Evolutionary conservation across 805 yeast species (phyloP).

Genomic region (Candida pseudofarinosa): DNA sequence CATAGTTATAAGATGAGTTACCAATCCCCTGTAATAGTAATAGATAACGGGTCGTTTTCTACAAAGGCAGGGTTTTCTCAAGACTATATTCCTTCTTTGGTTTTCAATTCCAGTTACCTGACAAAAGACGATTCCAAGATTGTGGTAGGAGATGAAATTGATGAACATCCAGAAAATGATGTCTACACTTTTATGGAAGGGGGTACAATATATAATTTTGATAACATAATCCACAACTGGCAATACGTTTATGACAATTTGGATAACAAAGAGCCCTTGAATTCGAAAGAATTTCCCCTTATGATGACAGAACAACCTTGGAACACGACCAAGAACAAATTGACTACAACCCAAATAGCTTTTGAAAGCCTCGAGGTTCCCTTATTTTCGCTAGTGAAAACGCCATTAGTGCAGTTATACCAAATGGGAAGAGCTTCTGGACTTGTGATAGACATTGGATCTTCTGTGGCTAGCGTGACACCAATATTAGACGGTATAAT

Average conservation of each 20-base stretch:
- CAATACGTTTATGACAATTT: conserved; percentile 51
- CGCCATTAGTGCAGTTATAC: conserved; percentile 73
- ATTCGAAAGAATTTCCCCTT: conserved; percentile 62
- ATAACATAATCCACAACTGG: conserved; percentile 66
- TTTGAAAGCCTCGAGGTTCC: conserved; percentile 76
- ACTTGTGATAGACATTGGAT: conserved; percentile 77
- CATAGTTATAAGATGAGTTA: conserved; percentile 14
- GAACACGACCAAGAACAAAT: conserved; percentile 58
- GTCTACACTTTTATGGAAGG: conserved; percentile 58
- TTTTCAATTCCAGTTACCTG: conserved; percentile 55
- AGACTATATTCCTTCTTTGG: conserved; percentile 57
- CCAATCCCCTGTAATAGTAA: conserved; percentile 55
- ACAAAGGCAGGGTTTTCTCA: conserved; percentile 71
- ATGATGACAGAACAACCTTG: conserved; percentile 62
- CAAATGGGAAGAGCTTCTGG: conserved; percentile 78
- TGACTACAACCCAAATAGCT: conserved; percentile 62
- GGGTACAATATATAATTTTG: conserved; percentile 71
- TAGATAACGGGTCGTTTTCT: conserved; percentile 61
- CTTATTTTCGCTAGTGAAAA: conserved; percentile 66
- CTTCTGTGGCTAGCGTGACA: conserved; percentile 63
- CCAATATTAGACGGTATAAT: conserved; percentile 76
- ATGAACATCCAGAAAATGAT: conserved; percentile 41
- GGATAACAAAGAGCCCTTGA: conserved; percentile 39
- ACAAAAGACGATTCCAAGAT: conserved; percentile 26
- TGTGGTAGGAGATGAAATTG: conserved; percentile 44